Percentiles rank a stretch among this genome's conserved stretches.
phyloP scores from a whole-genome alignment of 2,329 filamentous ascomycete genomes.

The Talaromyces sp. region DNA sequence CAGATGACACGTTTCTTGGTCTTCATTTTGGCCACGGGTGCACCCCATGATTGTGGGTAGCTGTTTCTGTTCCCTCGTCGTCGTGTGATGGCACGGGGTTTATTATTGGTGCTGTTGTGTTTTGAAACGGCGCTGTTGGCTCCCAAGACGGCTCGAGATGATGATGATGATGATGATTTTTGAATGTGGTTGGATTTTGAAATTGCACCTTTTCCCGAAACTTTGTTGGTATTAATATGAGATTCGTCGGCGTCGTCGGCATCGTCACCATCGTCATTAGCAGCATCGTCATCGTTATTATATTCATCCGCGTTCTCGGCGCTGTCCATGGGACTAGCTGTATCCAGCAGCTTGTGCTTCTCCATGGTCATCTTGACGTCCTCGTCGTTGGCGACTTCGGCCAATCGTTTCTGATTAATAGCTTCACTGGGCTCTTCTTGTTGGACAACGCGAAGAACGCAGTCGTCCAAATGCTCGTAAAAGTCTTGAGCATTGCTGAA shows the following conservation, averaged over 20 bases:
- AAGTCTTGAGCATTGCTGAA: constrained; percentile 91
- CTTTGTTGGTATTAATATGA: constrained; percentile 17
- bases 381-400: constrained; percentile 56
- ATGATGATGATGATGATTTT: constrained; percentile 39
- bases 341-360: constrained; percentile 50
- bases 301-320: constrained; percentile 48
- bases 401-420: constrained; percentile 52
- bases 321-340: constrained; percentile 48
- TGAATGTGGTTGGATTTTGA: constrained; percentile 51
- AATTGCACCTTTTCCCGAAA: constrained; percentile 44
- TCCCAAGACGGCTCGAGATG: constrained; percentile 48
- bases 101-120: constrained; percentile 52
- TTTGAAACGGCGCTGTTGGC: constrained; percentile 44
- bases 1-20: constrained; percentile 97
- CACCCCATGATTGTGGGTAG: constrained; percentile 92
- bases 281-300: constrained; percentile 47
- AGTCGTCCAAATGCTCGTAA: constrained; percentile 86
- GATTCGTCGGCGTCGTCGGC: constrained; percentile 1
- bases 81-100: constrained; percentile 60
- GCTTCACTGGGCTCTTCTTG: constrained; percentile 54
- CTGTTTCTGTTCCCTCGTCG: constrained; percentile 88
- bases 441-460: constrained; percentile 59
- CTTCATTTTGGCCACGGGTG: constrained; percentile 86
- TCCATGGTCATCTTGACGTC: constrained; percentile 55
- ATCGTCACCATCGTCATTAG: constrained; percentile 41